Conservation (phyloP, 208 protist genomes). For the Naegleria gruberi region DNA sequence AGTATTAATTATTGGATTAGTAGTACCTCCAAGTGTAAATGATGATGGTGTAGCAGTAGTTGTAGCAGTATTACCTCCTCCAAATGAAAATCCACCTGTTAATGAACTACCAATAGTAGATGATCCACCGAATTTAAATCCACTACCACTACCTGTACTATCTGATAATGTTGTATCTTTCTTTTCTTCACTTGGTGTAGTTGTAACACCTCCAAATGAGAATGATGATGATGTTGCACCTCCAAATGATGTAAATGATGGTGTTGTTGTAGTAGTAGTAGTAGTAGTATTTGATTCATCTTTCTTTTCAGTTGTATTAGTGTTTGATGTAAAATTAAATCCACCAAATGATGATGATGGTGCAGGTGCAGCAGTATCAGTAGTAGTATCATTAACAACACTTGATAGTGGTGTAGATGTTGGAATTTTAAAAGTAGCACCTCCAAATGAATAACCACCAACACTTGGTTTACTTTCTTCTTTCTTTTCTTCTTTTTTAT, state of each 20-base stretch:
- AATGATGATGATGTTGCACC: not conserved
- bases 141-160: too few species aligned
- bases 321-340: not conserved
- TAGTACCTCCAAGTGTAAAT: not conserved
- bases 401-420: not conserved
- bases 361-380: not conserved
- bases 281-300: not conserved
- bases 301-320: not conserved
- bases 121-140: too few species aligned
- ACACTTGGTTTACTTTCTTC: not conserved
- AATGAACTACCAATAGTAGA: not conserved
- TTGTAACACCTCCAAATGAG: not conserved
- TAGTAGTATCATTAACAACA: not conserved
- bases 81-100: not conserved
- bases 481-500: not conserved
- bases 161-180: too few species aligned
- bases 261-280: not conserved
- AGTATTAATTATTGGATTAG: not conserved
- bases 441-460: not conserved
- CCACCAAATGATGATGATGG: not conserved
- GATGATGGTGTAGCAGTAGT: not conserved
- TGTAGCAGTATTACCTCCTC: not conserved
- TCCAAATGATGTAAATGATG: not conserved
- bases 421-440: not conserved
- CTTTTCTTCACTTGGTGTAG: too few species aligned